These are phyloP conservation scores for Chaetomiaceae sp. DNA, from an alignment of 2,329 filamentous ascomycete genomes.

Conservation along the genomic window DNA sequence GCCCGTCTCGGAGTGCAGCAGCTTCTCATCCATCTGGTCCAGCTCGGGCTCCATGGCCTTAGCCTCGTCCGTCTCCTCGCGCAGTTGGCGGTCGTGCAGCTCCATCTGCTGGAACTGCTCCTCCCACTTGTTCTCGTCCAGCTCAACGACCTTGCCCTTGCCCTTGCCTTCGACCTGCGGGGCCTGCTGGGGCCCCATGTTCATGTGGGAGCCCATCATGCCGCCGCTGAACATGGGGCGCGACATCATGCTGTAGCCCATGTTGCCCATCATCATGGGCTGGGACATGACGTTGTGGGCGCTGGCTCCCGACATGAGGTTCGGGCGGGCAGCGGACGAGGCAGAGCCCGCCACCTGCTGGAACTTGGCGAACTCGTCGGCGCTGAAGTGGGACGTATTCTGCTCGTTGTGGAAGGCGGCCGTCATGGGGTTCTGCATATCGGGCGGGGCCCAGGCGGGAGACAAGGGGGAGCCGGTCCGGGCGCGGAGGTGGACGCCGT, in stretches of 20 bases:
- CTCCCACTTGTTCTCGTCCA: constrained; percentile 93
- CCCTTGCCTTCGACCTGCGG: constrained; percentile 57
- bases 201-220: constrained; percentile 35
- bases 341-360: constrained; percentile 62
- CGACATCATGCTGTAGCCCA: constrained; percentile 46
- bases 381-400: constrained; percentile 60
- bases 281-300: constrained; percentile 38
- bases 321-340: constrained; percentile 42
- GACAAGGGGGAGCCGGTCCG: constrained; percentile 48
- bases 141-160: constrained; percentile 90
- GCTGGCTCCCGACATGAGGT: constrained; percentile 54
- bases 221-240: constrained; percentile 51
- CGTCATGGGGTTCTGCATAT: constrained; percentile 66
- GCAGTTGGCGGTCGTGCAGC: constrained; percentile 53
- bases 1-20: constrained; percentile 64
- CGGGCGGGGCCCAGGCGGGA: constrained; percentile 51
- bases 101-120: constrained; percentile 91
- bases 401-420: constrained; percentile 60
- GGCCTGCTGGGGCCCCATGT: constrained; percentile 41
- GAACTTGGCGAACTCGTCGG: constrained; percentile 85
- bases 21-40: constrained; percentile 70
- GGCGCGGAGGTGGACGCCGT: constrained; percentile 48
- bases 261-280: constrained; percentile 50
- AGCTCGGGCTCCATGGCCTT: constrained; percentile 79
- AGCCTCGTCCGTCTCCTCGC: constrained; percentile 52